These are phyloP conservation scores for Fusarium sp. DNA, from an alignment of 2,329 filamentous ascomycete genomes.

Conservation along the genomic window DNA sequence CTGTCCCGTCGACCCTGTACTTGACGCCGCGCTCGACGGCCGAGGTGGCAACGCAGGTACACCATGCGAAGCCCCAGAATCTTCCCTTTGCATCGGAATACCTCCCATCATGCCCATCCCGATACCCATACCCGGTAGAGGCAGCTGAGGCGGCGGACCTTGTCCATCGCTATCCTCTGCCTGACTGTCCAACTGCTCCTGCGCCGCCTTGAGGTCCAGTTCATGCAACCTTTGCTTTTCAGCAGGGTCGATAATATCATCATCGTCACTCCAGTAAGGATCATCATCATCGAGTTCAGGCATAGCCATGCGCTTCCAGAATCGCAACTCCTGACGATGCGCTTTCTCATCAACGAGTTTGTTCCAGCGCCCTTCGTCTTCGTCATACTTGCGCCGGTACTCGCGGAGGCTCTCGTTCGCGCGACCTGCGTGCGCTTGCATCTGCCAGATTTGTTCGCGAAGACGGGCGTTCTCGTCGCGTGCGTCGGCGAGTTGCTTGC, in stretches of 20 bases:
- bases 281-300: constrained; percentile 69
- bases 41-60: constrained; percentile 48
- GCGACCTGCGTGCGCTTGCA: constrained; percentile 68
- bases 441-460: constrained; percentile 74
- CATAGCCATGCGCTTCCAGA: constrained; percentile 75
- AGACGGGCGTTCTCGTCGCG: constrained; percentile 71
- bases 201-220: constrained; percentile 57
- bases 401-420: constrained; percentile 68
- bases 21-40: constrained; percentile 54
- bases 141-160: constrained; percentile 36
- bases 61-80: constrained; percentile 41
- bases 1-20: constrained; percentile 56
- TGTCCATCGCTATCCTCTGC: constrained; percentile 50
- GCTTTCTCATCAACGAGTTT: constrained; percentile 63
- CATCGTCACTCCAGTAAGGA: constrained; percentile 71
- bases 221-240: constrained; percentile 68
- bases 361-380: constrained; percentile 65
- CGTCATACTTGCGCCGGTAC: constrained; percentile 67
- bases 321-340: constrained; percentile 67
- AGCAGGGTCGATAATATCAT: constrained; percentile 69
- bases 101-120: constrained; percentile 49
- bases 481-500: constrained; percentile 71
- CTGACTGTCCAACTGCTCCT: constrained; percentile 52
- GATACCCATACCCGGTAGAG: constrained; percentile 38
- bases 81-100: constrained; percentile 54